A percentile compares a stretch with the other conserved stretches of the same genome.
Evolutionary conservation across 768 basidiomycete genomes (phyloP).

Genomic region (Mycena indigotica): DNA sequence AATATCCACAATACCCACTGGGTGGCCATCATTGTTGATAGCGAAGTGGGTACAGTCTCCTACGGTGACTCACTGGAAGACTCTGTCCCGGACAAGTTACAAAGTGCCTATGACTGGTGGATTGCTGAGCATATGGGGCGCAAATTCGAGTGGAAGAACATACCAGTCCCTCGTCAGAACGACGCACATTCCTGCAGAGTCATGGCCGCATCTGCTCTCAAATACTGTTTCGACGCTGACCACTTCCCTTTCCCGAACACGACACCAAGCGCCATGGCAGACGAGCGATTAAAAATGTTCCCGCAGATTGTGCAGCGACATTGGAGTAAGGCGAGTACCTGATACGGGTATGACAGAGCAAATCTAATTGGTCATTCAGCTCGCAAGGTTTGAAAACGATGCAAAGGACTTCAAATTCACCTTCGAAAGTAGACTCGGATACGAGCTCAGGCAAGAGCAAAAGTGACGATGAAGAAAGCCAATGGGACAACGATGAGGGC

Average conservation of each 20-base stretch:
- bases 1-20: slow-evolving; percentile 9
- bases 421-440: no score
- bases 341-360: no score
- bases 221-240: neutral
- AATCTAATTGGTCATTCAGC: no score
- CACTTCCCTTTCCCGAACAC: slow-evolving; percentile 8
- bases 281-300: slow-evolving; percentile 13
- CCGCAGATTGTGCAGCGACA: slow-evolving; percentile 4
- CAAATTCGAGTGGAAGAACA: neutral
- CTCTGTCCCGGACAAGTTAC: neutral
- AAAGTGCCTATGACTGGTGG: neutral
- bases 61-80: neutral
- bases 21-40: slow-evolving; percentile 8
- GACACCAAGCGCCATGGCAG: slow-evolving; percentile 3
- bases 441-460: no score
- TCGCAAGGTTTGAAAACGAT: neutral
- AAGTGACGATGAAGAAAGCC: neutral
- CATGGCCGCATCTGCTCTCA: neutral
- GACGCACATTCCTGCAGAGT: neutral
- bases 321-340: no score
- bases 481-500: no score
- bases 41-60: neutral
- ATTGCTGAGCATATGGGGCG: neutral
- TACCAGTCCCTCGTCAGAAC: neutral
- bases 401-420: neutral